phyloP scores from a whole-genome alignment of 2,329 filamentous ascomycete species.

The Magnaporthiopsis incrustans region DNA sequence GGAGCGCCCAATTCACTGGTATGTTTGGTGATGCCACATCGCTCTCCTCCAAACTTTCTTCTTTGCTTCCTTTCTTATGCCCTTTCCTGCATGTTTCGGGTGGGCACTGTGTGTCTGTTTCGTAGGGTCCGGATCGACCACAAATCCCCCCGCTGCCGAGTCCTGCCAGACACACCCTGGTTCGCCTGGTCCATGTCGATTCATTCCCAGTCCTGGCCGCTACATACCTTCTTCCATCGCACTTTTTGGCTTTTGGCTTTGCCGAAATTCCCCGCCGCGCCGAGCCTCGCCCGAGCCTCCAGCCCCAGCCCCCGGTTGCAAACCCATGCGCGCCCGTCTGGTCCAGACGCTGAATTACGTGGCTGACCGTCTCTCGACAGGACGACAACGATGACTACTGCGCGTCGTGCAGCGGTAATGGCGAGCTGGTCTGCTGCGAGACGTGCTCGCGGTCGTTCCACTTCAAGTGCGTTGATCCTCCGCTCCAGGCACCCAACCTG shows the following conservation, averaged over 20 bases:
- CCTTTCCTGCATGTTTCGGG: conserved; percentile 10
- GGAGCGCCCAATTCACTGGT: conserved; percentile 47
- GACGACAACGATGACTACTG: conserved; percentile 87
- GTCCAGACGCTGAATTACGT: not conserved
- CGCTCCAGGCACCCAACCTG: conserved; percentile 54
- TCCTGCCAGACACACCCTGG: not conserved
- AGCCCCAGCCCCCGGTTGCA: not conserved
- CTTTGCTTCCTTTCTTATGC: conserved; percentile 9
- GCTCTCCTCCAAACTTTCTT: conserved; percentile 2
- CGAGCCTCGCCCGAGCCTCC: not conserved
- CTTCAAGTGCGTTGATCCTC: conserved; percentile 79
- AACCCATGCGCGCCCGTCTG: too few species aligned
- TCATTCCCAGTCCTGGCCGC: not conserved
- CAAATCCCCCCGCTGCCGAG: not conserved
- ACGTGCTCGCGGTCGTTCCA: conserved; percentile 87
- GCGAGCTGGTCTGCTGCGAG: conserved; percentile 87
- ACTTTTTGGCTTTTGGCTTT: not conserved
- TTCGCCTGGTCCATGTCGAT: not conserved
- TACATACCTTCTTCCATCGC: not conserved
- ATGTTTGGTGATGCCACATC: conserved; percentile 22
- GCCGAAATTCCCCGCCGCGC: not conserved
- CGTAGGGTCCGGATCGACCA: not conserved
- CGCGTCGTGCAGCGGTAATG: conserved; percentile 74
- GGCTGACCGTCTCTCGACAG: conserved; percentile 21
- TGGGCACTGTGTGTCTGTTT: conserved; percentile 5